Percentiles rank a stretch among this genome's conserved stretches.
phyloP scores from a whole-genome alignment of 2,329 filamentous ascomycete species.

The Aspergillus cejpii region DNA sequence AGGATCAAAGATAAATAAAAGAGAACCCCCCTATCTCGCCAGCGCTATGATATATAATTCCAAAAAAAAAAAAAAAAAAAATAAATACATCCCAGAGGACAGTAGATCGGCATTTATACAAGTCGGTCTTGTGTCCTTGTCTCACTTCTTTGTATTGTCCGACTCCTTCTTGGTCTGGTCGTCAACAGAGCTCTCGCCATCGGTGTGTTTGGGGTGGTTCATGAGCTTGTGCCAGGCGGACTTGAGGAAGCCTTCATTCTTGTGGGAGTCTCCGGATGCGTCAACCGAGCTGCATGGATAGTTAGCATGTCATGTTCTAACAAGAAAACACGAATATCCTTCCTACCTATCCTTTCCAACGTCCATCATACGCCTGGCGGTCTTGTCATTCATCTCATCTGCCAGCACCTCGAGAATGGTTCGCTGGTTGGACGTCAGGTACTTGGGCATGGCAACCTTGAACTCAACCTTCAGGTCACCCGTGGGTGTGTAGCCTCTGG shows the following conservation, averaged over 20 bases:
- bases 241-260: constrained; percentile 85
- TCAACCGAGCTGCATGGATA: constrained; percentile 16
- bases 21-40: constrained; percentile 28
- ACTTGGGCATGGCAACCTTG: constrained; percentile 92
- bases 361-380: constrained; percentile 88
- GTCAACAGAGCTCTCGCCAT: constrained; percentile 24
- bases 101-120: constrained; percentile 18
- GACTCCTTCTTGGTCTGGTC: constrained; percentile 26
- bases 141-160: constrained; percentile 18
- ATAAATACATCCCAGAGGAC: constrained; percentile 15
- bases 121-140: constrained; percentile 19
- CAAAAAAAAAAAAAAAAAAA: constrained; percentile 27
- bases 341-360: constrained; percentile 54
- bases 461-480: constrained; percentile 93
- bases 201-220: constrained; percentile 50
- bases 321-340: background rate
- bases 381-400: constrained; percentile 91
- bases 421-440: constrained; percentile 80
- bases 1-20: constrained; percentile 7
- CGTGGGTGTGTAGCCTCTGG: constrained; percentile 49
- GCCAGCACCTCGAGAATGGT: constrained; percentile 93
- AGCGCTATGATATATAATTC: constrained; percentile 33
- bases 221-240: constrained; percentile 88
- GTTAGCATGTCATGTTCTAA: constrained; percentile 5
- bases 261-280: constrained; percentile 49